Percentiles rank a stretch among this genome's conserved stretches.
phyloP scores from a whole-genome alignment of 208 protist genomes.

The Acanthamoeba triangularis region DNA sequence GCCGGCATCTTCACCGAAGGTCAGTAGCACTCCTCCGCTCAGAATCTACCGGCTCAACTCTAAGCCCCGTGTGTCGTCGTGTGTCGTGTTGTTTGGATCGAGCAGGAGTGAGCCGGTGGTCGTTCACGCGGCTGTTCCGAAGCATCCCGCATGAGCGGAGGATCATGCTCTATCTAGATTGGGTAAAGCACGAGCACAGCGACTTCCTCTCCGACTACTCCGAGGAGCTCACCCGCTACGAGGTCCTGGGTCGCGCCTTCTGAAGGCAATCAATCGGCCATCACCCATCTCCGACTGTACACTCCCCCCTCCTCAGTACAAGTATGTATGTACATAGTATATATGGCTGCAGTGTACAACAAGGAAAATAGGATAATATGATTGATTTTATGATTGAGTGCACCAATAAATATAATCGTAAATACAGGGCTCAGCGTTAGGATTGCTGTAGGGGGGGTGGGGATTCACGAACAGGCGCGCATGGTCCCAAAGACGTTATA shows the following conservation, averaged over 20 bases:
- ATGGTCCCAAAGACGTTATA: neutral
- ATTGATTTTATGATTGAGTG: neutral
- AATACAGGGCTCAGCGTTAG: no score
- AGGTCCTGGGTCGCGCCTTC: constrained; percentile 56
- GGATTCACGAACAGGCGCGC: neutral
- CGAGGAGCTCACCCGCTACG: constrained; percentile 54
- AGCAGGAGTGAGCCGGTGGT: constrained; percentile 58
- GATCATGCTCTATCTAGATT: constrained; percentile 59
- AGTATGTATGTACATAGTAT: no score
- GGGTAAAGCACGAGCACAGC: constrained; percentile 67
- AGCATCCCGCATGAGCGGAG: constrained; percentile 19
- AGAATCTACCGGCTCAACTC: neutral
- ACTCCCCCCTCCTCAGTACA: neutral
- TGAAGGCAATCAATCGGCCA: neutral
- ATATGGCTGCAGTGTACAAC: no score
- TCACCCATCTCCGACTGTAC: no score
- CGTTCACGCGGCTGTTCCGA: constrained; percentile 28
- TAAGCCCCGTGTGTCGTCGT: neutral
- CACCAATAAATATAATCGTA: no score
- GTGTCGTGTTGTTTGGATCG: neutral
- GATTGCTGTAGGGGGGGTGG: no score
- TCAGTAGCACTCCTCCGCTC: neutral
- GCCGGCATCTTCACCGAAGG: constrained; percentile 72
- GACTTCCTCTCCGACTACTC: constrained; percentile 15
- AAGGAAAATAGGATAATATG: no score